Base-by-base conservation (phyloP, 2,329 filamentous ascomycete species). In the Microdochium trichocladiopsis region DNA sequence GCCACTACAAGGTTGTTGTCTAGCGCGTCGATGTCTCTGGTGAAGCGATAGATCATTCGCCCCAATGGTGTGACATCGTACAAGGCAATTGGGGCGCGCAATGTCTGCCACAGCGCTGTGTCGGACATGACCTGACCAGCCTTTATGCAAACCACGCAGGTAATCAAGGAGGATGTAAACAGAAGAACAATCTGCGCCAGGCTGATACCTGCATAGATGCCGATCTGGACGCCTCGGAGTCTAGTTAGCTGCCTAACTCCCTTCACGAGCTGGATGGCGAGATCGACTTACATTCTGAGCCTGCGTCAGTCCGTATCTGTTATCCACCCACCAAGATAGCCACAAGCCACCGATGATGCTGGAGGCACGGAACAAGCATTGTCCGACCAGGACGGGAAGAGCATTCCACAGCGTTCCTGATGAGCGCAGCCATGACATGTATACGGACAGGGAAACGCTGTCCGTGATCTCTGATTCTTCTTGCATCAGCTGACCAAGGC, bases 31-130 rank as follows among this genome's bases (percentile, higher is more conserved):
- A 87, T 78, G 60, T 88, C 84, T 61, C 84, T 86, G 12, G 83
- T 84, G 61, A 87, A 87, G 22, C 84, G 80, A 59, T 87, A 87
- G 28, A 82, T 84, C 58, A 87, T 86, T 5, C 84, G 78, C 14
- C 85, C 85, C 3, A 87, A 73, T 0, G 85, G 85, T 2, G 84
- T 87, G 0, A 84, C 87, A 56, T 88, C 85, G 67, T 88, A 87
- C 68, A 87, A 88, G 1, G 80, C 77, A 77, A 66, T 53, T 5
- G 63, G 58, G 5, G 61, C 60, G 23, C 58, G 56, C 1, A 66
- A 50, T 3, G 57, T 50, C 24, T 80, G 72, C 11, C 69, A 74
- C 64, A 87, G 81, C 9, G 84, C 84, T 22, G 72, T 72, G 45
- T 83, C 76, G 50, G 87, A 71, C 76, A 88, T 81, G n/a, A 73